Conservation (phyloP, 495 filamentous ascomycete genomes). For the Pyronema omphalodes region DNA sequence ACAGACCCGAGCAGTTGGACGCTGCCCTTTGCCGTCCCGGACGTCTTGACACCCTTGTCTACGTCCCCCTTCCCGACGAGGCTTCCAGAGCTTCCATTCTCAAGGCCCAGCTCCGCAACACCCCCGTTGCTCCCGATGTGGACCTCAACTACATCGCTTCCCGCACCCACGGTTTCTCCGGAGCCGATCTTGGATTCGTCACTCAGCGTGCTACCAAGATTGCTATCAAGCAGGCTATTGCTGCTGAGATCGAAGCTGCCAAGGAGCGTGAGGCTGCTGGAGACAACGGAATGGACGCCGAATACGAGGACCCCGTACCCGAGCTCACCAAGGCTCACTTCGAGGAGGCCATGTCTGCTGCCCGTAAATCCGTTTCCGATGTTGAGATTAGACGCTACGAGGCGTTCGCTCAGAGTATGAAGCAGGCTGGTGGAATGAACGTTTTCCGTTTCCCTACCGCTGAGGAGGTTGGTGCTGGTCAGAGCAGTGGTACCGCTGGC, state of each 20-base stretch:
- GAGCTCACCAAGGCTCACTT: slow-evolving; percentile 88
- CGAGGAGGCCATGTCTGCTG: slow-evolving; percentile 92
- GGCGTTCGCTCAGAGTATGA: slow-evolving; percentile 96
- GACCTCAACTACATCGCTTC: slow-evolving; percentile 81
- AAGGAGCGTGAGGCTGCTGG: slow-evolving; percentile 80
- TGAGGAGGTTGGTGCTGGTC: slow-evolving; percentile 39
- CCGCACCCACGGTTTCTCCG: slow-evolving; percentile 96
- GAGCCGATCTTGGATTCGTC: slow-evolving; percentile 98
- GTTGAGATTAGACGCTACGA: slow-evolving; percentile 96
- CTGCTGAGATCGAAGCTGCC: slow-evolving; percentile 64
- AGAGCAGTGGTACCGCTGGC: slow-evolving; percentile 34
- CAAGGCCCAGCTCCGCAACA: slow-evolving; percentile 94
- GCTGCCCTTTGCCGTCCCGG: slow-evolving; percentile 94
- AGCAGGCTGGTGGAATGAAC: slow-evolving; percentile 81
- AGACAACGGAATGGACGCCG: slow-evolving; percentile 58
- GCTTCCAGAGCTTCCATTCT: slow-evolving; percentile 70
- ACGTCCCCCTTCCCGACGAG: slow-evolving; percentile 91
- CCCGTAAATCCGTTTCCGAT: slow-evolving; percentile 81
- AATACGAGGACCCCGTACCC: slow-evolving; percentile 85
- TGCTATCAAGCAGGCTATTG: slow-evolving; percentile 95
- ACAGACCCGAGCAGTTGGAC: slow-evolving; percentile 95
- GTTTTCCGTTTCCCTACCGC: slow-evolving; percentile 92
- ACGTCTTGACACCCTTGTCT: slow-evolving; percentile 95
- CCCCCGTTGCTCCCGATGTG: slow-evolving; percentile 73
- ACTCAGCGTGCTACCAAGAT: slow-evolving; percentile 98